Evolutionary conservation across 2,329 filamentous ascomycete genomes (phyloP).

Genomic region (Lasiodiplodia hormozganensis): DNA sequence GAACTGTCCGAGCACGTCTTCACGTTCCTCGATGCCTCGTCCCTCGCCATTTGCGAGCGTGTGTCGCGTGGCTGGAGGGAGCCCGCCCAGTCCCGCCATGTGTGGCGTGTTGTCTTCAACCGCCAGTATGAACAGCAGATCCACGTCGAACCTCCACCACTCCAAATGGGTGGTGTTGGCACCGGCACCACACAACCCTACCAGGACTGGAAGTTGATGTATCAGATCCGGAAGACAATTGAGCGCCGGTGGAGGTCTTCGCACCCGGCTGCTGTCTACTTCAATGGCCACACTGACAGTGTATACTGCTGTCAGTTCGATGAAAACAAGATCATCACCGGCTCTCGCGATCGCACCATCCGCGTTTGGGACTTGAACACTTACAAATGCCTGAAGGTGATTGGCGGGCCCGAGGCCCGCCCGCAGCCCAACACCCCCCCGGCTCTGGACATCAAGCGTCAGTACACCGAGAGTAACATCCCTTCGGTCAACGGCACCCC

Average conservation of each 20-base stretch:
- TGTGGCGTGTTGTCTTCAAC: conserved; percentile 69
- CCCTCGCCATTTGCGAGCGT: conserved; percentile 61
- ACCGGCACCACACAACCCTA: conserved; percentile 55
- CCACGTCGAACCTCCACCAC: conserved; percentile 52
- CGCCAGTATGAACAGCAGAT: conserved; percentile 58
- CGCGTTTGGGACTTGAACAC: conserved; percentile 95
- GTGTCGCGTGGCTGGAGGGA: conserved; percentile 65
- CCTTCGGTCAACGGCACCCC: conserved; percentile 56
- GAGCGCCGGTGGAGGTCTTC: conserved; percentile 81
- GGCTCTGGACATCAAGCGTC: conserved; percentile 49
- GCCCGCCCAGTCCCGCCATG: conserved; percentile 62
- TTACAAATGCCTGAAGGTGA: conserved; percentile 82
- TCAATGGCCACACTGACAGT: conserved; percentile 92
- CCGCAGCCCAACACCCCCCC: conserved; percentile 58
- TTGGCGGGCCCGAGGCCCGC: conserved; percentile 74
- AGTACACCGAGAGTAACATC: conserved; percentile 48
- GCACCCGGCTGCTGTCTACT: conserved; percentile 81
- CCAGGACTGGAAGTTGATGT: conserved; percentile 88
- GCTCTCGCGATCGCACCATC: conserved; percentile 93
- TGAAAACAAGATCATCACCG: conserved; percentile 96
- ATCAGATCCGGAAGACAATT: conserved; percentile 76
- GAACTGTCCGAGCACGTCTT: conserved; percentile 67
- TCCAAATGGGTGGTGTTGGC: conserved; percentile 59
- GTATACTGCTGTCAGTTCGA: conserved; percentile 99
- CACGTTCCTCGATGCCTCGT: conserved; percentile 64